Evolutionary conservation across 495 filamentous ascomycete genomes (phyloP).

Genomic region (Friedmanniomyces endolithicus): DNA sequence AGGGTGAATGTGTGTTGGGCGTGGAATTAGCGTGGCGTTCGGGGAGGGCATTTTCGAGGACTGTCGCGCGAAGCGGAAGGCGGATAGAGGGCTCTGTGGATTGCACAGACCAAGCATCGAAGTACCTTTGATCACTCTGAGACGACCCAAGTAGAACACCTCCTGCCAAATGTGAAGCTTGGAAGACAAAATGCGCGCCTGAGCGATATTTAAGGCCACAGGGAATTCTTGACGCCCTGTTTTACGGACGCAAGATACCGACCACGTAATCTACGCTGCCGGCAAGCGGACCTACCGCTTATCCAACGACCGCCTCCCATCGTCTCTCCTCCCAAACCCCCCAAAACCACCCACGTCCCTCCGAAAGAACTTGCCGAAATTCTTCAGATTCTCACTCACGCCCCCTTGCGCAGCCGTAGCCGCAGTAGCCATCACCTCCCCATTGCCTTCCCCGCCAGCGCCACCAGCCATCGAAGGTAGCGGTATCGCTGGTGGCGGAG

Average conservation of each 20-base stretch:
- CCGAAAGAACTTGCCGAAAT: slow-evolving; percentile 91
- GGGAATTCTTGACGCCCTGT: too few species aligned
- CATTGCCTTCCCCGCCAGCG: slow-evolving; percentile 26
- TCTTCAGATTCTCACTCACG: slow-evolving; percentile 84
- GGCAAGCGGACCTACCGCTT: neutral
- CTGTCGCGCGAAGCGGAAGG: neutral
- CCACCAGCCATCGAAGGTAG: slow-evolving; percentile 8
- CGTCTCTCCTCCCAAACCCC: slow-evolving; percentile 32
- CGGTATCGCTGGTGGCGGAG: slow-evolving; percentile 12
- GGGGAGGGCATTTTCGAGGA: neutral
- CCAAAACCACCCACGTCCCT: slow-evolving; percentile 77
- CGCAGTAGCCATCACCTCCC: slow-evolving; percentile 32
- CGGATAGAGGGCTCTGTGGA: too few species aligned
- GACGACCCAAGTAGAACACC: too few species aligned
- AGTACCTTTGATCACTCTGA: too few species aligned
- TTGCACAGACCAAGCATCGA: too few species aligned
- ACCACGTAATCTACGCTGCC: too few species aligned
- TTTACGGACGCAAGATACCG: too few species aligned
- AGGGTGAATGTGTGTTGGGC: neutral
- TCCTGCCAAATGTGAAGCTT: too few species aligned
- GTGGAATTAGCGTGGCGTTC: slow-evolving; percentile 1
- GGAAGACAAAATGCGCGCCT: too few species aligned
- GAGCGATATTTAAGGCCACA: too few species aligned
- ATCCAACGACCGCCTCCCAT: slow-evolving; percentile 1
- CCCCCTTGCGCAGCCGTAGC: slow-evolving; percentile 27